Percentiles rank a stretch among this genome's conserved stretches.
Evolutionary conservation across 2,329 filamentous ascomycete species (phyloP).

Genomic region (Shiraia bambusicola): DNA sequence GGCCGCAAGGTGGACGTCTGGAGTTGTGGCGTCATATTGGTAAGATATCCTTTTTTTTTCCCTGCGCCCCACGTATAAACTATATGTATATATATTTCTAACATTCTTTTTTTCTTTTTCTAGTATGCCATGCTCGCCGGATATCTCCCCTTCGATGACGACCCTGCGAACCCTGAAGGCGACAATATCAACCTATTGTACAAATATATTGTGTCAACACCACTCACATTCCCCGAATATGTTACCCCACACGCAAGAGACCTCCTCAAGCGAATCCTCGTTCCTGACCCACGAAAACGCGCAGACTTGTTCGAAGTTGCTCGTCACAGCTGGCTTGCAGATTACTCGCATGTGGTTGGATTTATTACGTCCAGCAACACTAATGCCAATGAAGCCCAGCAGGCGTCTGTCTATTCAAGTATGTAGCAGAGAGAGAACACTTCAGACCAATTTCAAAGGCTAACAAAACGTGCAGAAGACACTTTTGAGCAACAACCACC

Average conservation of each 20-base stretch:
- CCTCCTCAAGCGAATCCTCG: slow-evolving; percentile 85
- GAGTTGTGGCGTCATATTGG: slow-evolving; percentile 98
- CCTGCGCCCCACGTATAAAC: too few relatives aligned
- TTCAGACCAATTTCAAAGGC: neutral
- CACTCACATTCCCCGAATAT: slow-evolving; percentile 96
- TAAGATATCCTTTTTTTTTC: slow-evolving; percentile 58
- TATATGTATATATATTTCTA: neutral
- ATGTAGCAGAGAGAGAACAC: slow-evolving; percentile 27
- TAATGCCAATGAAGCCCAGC: slow-evolving; percentile 79
- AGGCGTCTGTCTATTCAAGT: slow-evolving; percentile 68
- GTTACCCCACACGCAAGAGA: slow-evolving; percentile 96
- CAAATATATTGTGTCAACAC: slow-evolving; percentile 98
- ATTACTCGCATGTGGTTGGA: slow-evolving; percentile 94
- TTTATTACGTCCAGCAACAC: slow-evolving; percentile 97
- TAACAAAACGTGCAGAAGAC: slow-evolving; percentile 47
- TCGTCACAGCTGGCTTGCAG: slow-evolving; percentile 95
- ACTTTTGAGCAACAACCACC: slow-evolving; percentile 61
- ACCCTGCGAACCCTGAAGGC: slow-evolving; percentile 95
- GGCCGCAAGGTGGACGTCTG: slow-evolving; percentile 98
- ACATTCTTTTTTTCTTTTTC: slow-evolving; percentile 8
- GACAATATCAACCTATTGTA: slow-evolving; percentile 99
- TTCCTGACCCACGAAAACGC: slow-evolving; percentile 90
- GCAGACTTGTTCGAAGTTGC: slow-evolving; percentile 97
- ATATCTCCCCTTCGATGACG: slow-evolving; percentile 96
- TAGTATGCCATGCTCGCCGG: slow-evolving; percentile 98